These are phyloP conservation scores for Canavalia ensiformis DNA, from an alignment of 306 rosid species.

Conservation along the genomic window DNA sequence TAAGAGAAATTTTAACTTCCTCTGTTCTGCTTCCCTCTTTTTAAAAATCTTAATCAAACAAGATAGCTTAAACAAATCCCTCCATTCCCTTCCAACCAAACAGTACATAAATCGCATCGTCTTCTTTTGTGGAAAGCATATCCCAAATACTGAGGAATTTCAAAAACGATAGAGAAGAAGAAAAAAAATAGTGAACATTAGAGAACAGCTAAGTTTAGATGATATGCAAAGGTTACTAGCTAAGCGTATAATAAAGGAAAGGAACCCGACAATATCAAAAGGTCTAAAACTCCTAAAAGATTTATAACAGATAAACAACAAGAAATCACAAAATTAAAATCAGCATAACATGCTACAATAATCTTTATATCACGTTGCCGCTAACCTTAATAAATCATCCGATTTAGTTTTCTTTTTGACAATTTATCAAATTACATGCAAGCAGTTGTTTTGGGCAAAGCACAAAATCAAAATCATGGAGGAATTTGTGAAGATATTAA, in stretches of 20 bases:
- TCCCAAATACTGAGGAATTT: slow-evolving; percentile 4
- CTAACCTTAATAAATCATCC: background rate
- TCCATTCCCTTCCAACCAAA: too few species aligned
- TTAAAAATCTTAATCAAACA: too few species aligned
- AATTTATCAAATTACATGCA: background rate
- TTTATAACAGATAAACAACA: background rate
- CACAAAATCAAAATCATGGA: background rate
- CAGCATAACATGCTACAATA: background rate
- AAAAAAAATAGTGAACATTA: background rate
- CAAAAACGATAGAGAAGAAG: too few species aligned
- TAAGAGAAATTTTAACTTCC: too few species aligned
- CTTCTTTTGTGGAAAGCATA: too few species aligned
- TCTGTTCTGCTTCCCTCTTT: too few species aligned
- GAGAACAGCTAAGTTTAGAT: background rate
- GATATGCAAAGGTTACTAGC: background rate
- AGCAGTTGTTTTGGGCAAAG: background rate
- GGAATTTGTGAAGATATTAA: slow-evolving; percentile 9
- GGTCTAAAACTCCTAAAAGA: background rate
- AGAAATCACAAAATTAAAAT: background rate
- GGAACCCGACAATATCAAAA: background rate
- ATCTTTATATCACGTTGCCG: background rate
- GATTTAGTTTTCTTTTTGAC: background rate
- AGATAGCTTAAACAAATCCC: too few species aligned
- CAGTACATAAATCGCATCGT: too few species aligned
- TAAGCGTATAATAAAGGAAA: background rate